Percentiles rank a stretch among this genome's conserved stretches.
Conservation (phyloP, 306 rosid genomes). For the Acacia confusa region DNA sequence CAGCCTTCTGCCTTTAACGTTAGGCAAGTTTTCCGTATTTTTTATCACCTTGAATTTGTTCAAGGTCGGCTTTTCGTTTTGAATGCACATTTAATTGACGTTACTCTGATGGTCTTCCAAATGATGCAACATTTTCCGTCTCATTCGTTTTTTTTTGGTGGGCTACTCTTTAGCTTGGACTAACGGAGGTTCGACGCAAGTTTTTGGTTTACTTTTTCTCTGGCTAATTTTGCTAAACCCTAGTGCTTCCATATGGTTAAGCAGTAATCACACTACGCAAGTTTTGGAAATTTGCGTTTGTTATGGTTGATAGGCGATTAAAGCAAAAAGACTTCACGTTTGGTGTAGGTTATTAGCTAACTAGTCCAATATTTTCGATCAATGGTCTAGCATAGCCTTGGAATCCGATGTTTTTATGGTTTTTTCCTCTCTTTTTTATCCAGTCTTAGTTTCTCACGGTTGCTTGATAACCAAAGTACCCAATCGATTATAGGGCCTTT, state of each 20-base stretch:
- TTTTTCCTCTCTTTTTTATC: background rate
- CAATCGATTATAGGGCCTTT: background rate
- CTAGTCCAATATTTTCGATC: background rate
- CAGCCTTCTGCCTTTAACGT: slow-evolving; percentile 31
- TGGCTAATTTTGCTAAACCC: slow-evolving; percentile 34
- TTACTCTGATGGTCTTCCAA: background rate
- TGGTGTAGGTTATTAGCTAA: background rate
- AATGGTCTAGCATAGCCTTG: background rate
- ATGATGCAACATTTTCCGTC: slow-evolving; percentile 5
- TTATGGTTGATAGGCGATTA: background rate
- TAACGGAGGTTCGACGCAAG: background rate
- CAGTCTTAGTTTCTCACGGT: background rate
- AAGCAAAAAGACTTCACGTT: background rate
- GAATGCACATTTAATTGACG: background rate
- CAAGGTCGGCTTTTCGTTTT: background rate
- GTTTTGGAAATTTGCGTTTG: background rate
- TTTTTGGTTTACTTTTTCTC: background rate
- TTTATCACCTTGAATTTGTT: background rate
- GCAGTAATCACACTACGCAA: background rate
- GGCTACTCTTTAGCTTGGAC: background rate
- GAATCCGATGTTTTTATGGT: background rate
- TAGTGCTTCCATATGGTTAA: slow-evolving; percentile 28
- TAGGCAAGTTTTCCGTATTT: slow-evolving; percentile 34
- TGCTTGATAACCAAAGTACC: background rate
- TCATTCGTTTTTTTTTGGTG: background rate